Conservation (phyloP, 1,139 yeast genomes). For the Kluyveromyces sp. region DNA sequence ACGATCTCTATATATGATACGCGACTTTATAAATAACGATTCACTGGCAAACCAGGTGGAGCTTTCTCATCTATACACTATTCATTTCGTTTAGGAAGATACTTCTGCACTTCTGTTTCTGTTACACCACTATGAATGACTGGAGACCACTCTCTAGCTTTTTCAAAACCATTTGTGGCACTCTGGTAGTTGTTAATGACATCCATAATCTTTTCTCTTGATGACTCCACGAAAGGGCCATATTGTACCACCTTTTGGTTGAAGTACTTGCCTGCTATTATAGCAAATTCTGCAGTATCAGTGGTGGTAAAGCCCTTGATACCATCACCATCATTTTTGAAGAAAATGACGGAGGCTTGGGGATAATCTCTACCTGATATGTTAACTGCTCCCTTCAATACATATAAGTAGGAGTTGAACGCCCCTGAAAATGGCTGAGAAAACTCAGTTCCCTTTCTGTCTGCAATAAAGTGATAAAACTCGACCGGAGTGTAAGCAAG, state of each 20-base stretch:
- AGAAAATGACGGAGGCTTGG: constrained; percentile 52
- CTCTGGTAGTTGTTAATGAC: constrained; percentile 68
- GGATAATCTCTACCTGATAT: constrained; percentile 42
- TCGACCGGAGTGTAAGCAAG: constrained; percentile 82
- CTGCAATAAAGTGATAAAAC: constrained; percentile 58
- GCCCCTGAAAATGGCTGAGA: constrained; percentile 53
- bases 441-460: constrained; percentile 60
- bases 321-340: constrained; percentile 57
- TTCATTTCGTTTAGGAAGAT: not conserved
- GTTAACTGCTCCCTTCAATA: constrained; percentile 55
- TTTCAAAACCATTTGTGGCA: constrained; percentile 69
- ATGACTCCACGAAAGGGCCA: constrained; percentile 76
- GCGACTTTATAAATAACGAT: too few species aligned
- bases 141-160: constrained; percentile 60
- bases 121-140: constrained; percentile 55
- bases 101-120: constrained; percentile 12
- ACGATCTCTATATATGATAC: not conserved
- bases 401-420: constrained; percentile 69
- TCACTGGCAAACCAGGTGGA: too few species aligned
- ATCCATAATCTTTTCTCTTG: constrained; percentile 53
- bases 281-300: constrained; percentile 42
- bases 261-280: constrained; percentile 56
- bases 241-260: constrained; percentile 78
- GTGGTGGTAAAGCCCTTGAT: constrained; percentile 44
- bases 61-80: too few species aligned